These are phyloP conservation scores for Schizosaccharomyces japonicus DNA, from an alignment of 805 yeast species.

Conservation along the genomic window DNA sequence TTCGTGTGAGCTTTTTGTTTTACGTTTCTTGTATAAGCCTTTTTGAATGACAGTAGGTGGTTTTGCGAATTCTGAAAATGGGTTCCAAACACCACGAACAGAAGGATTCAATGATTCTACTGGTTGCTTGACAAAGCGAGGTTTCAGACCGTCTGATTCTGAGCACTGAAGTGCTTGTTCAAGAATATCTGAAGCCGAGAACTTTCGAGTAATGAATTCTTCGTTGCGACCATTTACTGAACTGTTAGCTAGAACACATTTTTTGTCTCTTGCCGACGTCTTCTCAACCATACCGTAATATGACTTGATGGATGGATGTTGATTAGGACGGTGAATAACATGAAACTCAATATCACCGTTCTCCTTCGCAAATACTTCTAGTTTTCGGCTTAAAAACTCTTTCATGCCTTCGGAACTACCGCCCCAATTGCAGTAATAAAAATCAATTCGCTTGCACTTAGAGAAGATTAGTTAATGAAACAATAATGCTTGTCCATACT, in stretches of 20 bases:
- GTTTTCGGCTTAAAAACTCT: slow-evolving; percentile 33
- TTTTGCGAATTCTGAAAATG: slow-evolving; percentile 32
- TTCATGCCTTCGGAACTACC: slow-evolving; percentile 77
- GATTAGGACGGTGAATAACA: slow-evolving; percentile 42
- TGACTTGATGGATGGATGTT: slow-evolving; percentile 50
- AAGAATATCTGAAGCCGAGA: slow-evolving; percentile 35
- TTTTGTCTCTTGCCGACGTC: too few relatives aligned
- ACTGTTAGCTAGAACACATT: slow-evolving; percentile 6
- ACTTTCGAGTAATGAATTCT: slow-evolving; percentile 55
- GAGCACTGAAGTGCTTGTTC: slow-evolving; percentile 39
- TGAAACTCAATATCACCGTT: slow-evolving; percentile 52
- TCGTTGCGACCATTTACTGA: slow-evolving; percentile 22
- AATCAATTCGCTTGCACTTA: slow-evolving; percentile 20
- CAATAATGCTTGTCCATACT: slow-evolving; percentile 16
- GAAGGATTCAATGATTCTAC: slow-evolving; percentile 61
- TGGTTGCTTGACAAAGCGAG: slow-evolving; percentile 31
- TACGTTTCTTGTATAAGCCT: not conserved
- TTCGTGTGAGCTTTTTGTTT: not conserved
- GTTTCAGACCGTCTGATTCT: slow-evolving; percentile 42
- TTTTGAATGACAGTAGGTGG: too few relatives aligned
- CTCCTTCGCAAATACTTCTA: slow-evolving; percentile 29
- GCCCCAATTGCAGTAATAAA: slow-evolving; percentile 86
- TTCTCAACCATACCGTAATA: slow-evolving; percentile 19
- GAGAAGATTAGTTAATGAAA: not conserved
- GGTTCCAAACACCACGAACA: slow-evolving; percentile 95